Evolutionary conservation across 1,284 basidiomycete genomes (phyloP).

Genomic region (Pholiota adiposa): DNA sequence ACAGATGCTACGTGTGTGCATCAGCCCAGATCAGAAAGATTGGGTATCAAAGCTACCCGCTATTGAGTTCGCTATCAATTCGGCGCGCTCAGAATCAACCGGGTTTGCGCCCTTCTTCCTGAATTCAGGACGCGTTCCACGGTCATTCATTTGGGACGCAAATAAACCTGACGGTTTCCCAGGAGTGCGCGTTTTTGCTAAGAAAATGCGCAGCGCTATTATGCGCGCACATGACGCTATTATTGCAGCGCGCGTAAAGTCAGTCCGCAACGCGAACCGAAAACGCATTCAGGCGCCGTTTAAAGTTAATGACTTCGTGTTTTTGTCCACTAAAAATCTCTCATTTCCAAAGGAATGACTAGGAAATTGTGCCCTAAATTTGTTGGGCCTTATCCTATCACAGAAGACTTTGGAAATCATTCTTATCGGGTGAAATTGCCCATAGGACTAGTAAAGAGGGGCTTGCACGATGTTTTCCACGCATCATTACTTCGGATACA

Average conservation of each 20-base stretch:
- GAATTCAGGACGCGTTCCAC: conserved; percentile 28
- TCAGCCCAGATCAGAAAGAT: conserved; percentile 38
- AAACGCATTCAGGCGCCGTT: conserved; percentile 23
- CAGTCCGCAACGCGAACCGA: conserved; percentile 29
- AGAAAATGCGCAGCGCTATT: conserved; percentile 25
- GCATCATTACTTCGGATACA: conserved; percentile 25
- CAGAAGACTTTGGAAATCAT: conserved; percentile 18
- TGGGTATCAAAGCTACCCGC: conserved; percentile 35
- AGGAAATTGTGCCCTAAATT: conserved; percentile 17
- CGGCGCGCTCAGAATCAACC: conserved; percentile 8
- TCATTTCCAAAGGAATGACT: not conserved
- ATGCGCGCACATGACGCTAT: conserved; percentile 34
- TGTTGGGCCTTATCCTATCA: conserved; percentile 11
- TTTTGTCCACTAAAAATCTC: conserved; percentile 35
- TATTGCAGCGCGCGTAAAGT: conserved; percentile 28
- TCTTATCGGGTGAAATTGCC: conserved; percentile 23
- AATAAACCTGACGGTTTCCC: conserved; percentile 20
- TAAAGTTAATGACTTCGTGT: conserved; percentile 29
- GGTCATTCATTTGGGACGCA: conserved; percentile 30
- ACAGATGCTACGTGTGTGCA: conserved; percentile 28
- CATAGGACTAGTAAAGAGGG: conserved; percentile 16
- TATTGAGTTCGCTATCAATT: conserved; percentile 13
- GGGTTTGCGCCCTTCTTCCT: conserved; percentile 20
- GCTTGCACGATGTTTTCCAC: conserved; percentile 29
- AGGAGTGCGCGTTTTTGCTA: conserved; percentile 27